Conservation (phyloP, 208 protist species). For the Ichthyophonus hoferi region DNA sequence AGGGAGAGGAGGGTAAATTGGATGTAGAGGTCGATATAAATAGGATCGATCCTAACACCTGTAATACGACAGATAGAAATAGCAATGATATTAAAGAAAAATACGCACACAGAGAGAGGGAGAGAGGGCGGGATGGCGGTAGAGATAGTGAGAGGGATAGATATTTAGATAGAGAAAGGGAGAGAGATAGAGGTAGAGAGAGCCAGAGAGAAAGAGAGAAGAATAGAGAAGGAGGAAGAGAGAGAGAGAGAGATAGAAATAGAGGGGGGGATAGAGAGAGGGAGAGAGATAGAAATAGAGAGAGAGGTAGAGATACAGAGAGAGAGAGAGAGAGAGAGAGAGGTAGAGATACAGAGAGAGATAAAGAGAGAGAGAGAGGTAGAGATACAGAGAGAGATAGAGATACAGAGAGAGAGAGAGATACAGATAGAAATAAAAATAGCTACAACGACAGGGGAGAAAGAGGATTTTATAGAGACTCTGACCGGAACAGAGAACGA, state of each 20-base stretch:
- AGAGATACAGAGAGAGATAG: not conserved
- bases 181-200: not conserved
- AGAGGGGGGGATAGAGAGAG: not conserved
- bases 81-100: too few relatives aligned
- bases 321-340: not conserved
- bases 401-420: not conserved
- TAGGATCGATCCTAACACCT: too few relatives aligned
- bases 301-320: not conserved
- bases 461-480: not conserved
- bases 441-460: not conserved
- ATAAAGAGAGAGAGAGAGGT: not conserved
- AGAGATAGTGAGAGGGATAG: not conserved
- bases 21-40: too few relatives aligned
- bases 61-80: too few relatives aligned
- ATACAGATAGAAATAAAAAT: not conserved
- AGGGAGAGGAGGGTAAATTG: too few relatives aligned
- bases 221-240: not conserved
- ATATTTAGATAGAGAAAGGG: not conserved
- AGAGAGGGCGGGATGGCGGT: not conserved
- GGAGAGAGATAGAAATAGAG: not conserved
- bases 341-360: not conserved
- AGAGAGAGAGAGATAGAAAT: not conserved
- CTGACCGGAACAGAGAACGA: not conserved
- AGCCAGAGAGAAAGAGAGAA: not conserved
- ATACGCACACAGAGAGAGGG: not conserved